Evolutionary conservation across 2,329 filamentous ascomycete species (phyloP), one percentile per base, ranked within the genome.

Genomic region (Pseudogymnoascus sp.): DNA sequence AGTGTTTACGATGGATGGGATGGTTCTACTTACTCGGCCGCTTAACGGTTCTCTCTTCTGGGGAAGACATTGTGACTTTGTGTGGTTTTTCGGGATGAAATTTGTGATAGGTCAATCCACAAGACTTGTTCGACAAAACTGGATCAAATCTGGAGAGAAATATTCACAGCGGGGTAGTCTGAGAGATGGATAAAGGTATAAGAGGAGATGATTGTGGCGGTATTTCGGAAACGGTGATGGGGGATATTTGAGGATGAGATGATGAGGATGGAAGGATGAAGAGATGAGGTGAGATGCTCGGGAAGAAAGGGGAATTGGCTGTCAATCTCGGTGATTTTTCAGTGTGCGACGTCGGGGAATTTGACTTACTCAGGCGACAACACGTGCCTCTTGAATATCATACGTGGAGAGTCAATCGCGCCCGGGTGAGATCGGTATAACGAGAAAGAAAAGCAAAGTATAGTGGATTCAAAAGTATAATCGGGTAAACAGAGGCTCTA

Each of bases 11-110:
- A 54, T 22, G 35, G 37, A 61, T 22, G 38, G 32, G n/a, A 39
- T 32, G n/a, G 8, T 20, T 12, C 38, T 64, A 61, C 70, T 69
- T 68, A 71, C 70, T 70, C 66, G 65, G 66, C 54, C 70, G 65
- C 64, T 71, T 71, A 7, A 70, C 63, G 14, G 63, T 64, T 32
- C 68, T 64, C 20, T 61, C 43, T 57, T 68, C 67, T 62, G 67
- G 64, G 35, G 68, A 69, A 57, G 67, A 65, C 66, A 66, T 66
- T 43, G 59, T 64, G 41, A 62, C 59, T 20, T 41, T 61, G 54
- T 25, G 25, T 4, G n/a, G 14, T 11, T 30, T 41, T 50, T 30
- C 18, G 30, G 30, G 57, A 16, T 18, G 11, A 50, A 50, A 50
- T 50, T 50, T 50, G 43, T 50, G 43, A 50, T 50, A 50, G 43